phyloP scores from a whole-genome alignment of 2,329 filamentous ascomycete species.

The Diaporthe caulivora region DNA sequence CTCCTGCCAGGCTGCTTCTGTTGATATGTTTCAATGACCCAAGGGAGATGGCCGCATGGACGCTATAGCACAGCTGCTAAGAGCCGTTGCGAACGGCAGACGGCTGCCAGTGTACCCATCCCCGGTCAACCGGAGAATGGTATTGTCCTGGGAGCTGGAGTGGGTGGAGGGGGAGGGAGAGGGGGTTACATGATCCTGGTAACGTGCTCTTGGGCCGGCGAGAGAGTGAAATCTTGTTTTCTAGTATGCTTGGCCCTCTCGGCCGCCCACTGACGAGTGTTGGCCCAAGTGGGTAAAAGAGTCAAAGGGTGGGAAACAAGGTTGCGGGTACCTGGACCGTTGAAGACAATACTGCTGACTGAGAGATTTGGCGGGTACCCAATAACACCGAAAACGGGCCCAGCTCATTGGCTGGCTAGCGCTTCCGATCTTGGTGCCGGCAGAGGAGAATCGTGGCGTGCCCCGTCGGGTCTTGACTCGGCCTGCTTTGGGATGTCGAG shows the following conservation, averaged over 20 bases:
- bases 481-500: constrained; percentile 24
- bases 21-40: constrained; percentile 14
- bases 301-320: constrained; percentile 28
- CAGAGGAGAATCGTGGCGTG: constrained; percentile 29
- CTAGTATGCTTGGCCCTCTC: constrained; percentile 18
- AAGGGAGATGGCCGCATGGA: constrained; percentile 16
- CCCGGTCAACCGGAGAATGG: background rate
- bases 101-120: background rate
- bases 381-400: constrained; percentile 25
- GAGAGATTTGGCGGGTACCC: constrained; percentile 10
- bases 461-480: constrained; percentile 24
- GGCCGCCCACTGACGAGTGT: background rate
- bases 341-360: constrained; percentile 18
- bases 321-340: constrained; percentile 30
- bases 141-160: background rate
- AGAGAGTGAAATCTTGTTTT: constrained; percentile 32
- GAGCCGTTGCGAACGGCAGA: constrained; percentile 11
- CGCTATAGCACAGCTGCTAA: constrained; percentile 20
- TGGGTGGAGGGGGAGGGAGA: too few relatives aligned
- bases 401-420: constrained; percentile 27
- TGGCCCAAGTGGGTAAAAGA: constrained; percentile 33
- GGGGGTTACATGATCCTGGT: constrained; percentile 5
- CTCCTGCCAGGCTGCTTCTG: constrained; percentile 3
- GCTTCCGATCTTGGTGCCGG: constrained; percentile 33
- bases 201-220: background rate